Base-by-base conservation (phyloP, 805 yeast species). In the Hagleromyces aurorensis region DNA sequence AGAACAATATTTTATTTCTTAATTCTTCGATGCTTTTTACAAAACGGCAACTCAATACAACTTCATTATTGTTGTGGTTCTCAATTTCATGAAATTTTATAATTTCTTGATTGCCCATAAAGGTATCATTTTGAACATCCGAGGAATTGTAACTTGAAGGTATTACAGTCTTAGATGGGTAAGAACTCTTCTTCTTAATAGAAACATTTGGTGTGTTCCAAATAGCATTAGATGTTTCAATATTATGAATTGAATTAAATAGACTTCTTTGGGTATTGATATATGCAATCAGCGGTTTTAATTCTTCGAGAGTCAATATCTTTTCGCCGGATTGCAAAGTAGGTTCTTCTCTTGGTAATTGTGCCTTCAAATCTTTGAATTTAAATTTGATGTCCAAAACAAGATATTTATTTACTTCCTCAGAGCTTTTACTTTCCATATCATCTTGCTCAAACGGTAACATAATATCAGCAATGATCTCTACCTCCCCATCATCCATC, bases 401-500 rank as follows among this genome's bases (percentile, higher is more conserved):
- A 19, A 79, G 72, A 48, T 82, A 82, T 44, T 67, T 67, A 15
- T 36, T 25, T 16, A 38, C 34, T 13, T 41, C 36, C 7, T 38
- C 38, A 15, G 26, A 34, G 12, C 33, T 27, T 20, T 27, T 24
- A 3, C 21, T 26, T 13, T 34, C 39, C 0, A 41, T 47, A 10
- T 44, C 43, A 2, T 50, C 56, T n/a, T 61, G 62, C 13, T 64
- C 65, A 17, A 58, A 62, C 1, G 93, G 91, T 17, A 81, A 61
- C 69, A 77, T 74, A 13, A 82, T 70, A 55, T 82, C 91, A 3
- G 84, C 81, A 11, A 69, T 60, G 4, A 82, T 57, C 34, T 80
- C 86, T 4, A 77, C 74, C 41, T 74, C 73, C 4, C 91, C 89
- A 26, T 72, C 73, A 15, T 69, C 67, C 8, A 82, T 54, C 93